Conservation (phyloP, 2,329 filamentous ascomycete species). For the Claviceps spartinae region DNA sequence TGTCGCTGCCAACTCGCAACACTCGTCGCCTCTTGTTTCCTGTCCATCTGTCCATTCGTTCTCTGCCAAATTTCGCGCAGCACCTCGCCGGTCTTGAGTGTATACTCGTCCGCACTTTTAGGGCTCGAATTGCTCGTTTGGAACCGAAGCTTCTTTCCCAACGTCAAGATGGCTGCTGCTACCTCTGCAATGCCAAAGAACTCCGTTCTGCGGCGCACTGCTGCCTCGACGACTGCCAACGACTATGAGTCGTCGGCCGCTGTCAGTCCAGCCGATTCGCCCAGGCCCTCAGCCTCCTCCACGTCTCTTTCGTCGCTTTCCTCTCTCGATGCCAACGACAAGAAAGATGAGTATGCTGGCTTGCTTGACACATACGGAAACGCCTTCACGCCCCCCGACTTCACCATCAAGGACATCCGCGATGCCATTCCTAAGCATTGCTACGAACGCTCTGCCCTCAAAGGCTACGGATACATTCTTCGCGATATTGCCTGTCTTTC, state of each 20-base stretch:
- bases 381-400: conserved; percentile 84
- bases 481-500: conserved; percentile 64
- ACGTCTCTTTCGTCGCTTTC: conserved; percentile 87
- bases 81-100: not conserved
- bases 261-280: conserved; percentile 46
- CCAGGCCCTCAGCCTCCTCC: conserved; percentile 56
- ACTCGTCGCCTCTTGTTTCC: not conserved
- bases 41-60: not conserved
- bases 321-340: conserved; percentile 39
- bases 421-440: conserved; percentile 97
- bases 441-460: conserved; percentile 71
- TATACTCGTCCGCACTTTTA: not conserved
- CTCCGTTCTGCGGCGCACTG: conserved; percentile 34
- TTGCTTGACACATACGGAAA: conserved; percentile 91
- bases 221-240: conserved; percentile 33
- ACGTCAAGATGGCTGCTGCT: conserved; percentile 31
- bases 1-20: not conserved
- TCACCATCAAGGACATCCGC: conserved; percentile 93
- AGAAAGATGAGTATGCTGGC: conserved; percentile 39
- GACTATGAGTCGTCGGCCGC: conserved; percentile 41
- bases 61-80: not conserved
- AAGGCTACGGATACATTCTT: conserved; percentile 68
- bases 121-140: not conserved
- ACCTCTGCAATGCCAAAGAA: conserved; percentile 29
- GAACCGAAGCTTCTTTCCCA: conserved; percentile 1